Base-by-base conservation (phyloP, 345 rosid species). In the Hibiscus trionum region DNA sequence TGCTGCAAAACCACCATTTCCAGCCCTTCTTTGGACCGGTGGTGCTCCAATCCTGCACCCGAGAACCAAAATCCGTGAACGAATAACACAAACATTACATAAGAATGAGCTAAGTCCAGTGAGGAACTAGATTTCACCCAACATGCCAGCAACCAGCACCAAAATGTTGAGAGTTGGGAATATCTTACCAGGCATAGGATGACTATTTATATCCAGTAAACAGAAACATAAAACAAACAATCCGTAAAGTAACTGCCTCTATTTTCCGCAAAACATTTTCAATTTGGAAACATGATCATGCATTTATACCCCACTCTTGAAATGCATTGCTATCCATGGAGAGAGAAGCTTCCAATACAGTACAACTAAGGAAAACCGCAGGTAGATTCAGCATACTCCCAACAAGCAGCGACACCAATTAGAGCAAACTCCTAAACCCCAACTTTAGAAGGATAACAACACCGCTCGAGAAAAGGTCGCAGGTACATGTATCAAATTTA, bases 11-110 rank as follows among this genome's bases (percentile, higher is more conserved):
- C 67, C 75, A 72, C 84, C 78, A 73, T 77, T 81, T 17, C 59
- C 50, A 78, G 80, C 72, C 67, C 84, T 76, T 69, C 82, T 76
- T 79, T 83, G 90, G 57, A 19, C 52, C 21, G n/a, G 69, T 21
- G 53, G 31, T 64, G 17, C 53, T 64, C 69, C 69, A 39, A 42
- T 11, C 52, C 91, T 86, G 86, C 86, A 86, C 37, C 35, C 39
- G 14, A 67, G 58, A 80, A 11, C 73, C 35, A 4, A 61, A 26
- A 77, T 59, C 63, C 66, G 74, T 76, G 44, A 77, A 39, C 14
- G 50, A n/a, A 29, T 44, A 69, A 64, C 75, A 12, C 9, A 73
- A 61, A 26, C 11, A 70, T 46, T 31, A 65, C 6, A 16, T n/a
- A 27, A 52, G 1, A 33, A 35, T 57, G 33, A 64, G 49, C 55